These are phyloP conservation scores for Nannochloropsis salina DNA, from an alignment of 108 stramenopile species.

Conservation along the genomic window DNA sequence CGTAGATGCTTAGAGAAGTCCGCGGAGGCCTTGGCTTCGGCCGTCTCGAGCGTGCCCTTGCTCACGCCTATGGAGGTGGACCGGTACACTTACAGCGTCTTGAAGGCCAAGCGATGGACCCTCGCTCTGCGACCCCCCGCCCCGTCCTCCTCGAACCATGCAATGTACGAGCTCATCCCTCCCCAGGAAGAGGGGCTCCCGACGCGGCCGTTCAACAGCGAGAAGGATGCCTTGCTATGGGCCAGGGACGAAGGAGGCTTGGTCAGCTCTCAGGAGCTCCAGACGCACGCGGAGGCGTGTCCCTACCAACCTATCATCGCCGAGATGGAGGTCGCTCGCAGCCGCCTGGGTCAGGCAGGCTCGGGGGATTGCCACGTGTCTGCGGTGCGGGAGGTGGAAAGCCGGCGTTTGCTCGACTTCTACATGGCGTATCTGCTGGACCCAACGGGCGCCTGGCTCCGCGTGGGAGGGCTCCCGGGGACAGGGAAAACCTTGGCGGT, in stretches of 20 bases:
- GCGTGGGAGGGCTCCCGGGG: neutral
- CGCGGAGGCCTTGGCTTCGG: neutral
- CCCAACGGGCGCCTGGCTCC: neutral
- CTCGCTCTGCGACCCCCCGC: neutral
- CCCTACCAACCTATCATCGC: neutral
- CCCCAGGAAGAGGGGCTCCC: neutral
- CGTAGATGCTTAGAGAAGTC: neutral
- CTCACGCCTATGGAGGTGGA: slow-evolving; percentile 5
- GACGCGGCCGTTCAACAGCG: neutral
- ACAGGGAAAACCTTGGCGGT: neutral
- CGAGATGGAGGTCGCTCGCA: neutral
- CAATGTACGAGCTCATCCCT: neutral
- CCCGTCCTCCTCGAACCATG: neutral
- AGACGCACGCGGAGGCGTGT: neutral
- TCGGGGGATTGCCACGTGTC: neutral
- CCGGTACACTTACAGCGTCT: neutral
- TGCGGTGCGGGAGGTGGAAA: neutral
- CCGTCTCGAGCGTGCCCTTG: neutral
- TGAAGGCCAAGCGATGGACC: neutral
- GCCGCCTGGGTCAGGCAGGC: neutral
- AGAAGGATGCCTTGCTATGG: slow-evolving; percentile 4
- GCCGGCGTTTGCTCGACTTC: neutral
- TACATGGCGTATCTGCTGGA: neutral
- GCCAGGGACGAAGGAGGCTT: neutral
- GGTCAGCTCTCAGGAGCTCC: neutral